Percentiles rank a stretch among this genome's conserved stretches.
Conservation (phyloP, 495 filamentous ascomycete species). For the Talaromyces wortmannii region DNA sequence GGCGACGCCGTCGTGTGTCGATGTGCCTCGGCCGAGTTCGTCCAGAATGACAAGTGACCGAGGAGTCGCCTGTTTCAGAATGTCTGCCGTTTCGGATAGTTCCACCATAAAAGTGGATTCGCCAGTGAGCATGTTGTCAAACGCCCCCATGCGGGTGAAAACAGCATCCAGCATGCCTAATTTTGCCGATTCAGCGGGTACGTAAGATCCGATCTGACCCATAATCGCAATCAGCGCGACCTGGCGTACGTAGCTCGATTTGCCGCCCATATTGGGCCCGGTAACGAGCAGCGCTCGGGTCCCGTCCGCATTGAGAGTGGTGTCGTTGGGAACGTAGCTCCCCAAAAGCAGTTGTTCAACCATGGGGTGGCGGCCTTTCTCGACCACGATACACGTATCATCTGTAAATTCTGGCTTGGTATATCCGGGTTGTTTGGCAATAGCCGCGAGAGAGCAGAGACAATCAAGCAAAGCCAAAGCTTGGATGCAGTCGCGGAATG, state of each 20-base stretch:
- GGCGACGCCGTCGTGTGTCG: constrained; percentile 91
- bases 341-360: constrained; percentile 85
- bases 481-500: constrained; percentile 79
- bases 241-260: constrained; percentile 89
- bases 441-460: constrained; percentile 74
- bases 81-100: constrained; percentile 82
- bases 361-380: constrained; percentile 86
- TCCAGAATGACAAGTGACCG: constrained; percentile 86
- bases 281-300: constrained; percentile 82
- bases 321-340: constrained; percentile 89
- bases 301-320: constrained; percentile 52
- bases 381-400: constrained; percentile 62
- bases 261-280: constrained; percentile 98
- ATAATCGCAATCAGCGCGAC: constrained; percentile 89
- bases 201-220: constrained; percentile 91
- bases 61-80: constrained; percentile 79
- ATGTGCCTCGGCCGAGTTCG: constrained; percentile 87
- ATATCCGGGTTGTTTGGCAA: constrained; percentile 84
- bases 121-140: constrained; percentile 92
- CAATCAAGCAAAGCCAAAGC: constrained; percentile 86
- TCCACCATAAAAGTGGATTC: constrained; percentile 99
- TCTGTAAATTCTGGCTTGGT: constrained; percentile 75
- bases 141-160: constrained; percentile 93
- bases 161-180: constrained; percentile 87
- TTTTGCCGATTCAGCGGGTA: constrained; percentile 67